Percentiles rank a stretch among this genome's conserved stretches.
phyloP scores from a whole-genome alignment of 805 yeast genomes.

The Blastobotrys attinorum region DNA sequence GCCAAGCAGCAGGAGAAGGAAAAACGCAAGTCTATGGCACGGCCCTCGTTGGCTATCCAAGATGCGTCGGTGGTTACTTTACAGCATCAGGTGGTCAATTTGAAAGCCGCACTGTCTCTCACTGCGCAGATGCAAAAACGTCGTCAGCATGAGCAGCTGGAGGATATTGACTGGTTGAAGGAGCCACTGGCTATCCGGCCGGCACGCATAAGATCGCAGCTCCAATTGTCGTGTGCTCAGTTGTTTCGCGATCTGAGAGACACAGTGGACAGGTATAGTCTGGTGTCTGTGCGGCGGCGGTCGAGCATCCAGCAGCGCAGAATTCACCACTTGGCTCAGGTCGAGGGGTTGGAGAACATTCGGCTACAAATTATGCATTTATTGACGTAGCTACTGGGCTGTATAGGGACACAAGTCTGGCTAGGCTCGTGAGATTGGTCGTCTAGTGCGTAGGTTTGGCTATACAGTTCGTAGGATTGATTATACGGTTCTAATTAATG shows the following conservation, averaged over 20 bases:
- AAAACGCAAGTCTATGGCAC: background rate
- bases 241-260: background rate
- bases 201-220: background rate
- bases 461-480: too few species aligned
- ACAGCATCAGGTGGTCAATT: background rate
- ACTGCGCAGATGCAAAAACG: background rate
- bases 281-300: background rate
- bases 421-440: too few species aligned
- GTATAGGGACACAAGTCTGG: too few species aligned
- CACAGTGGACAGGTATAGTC: background rate
- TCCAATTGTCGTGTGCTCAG: background rate
- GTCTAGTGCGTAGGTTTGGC: too few species aligned
- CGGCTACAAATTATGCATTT: conserved; percentile 3
- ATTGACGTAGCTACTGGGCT: too few species aligned
- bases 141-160: too few species aligned
- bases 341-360: conserved; percentile 1
- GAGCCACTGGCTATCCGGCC: background rate
- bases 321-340: conserved; percentile 1
- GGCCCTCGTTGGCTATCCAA: background rate
- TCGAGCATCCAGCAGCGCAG: background rate
- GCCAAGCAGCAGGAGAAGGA: conserved; percentile 7
- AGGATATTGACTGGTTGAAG: background rate
- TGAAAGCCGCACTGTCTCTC: background rate
- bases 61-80: conserved; percentile 1
- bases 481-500: too few species aligned